phyloP scores from a whole-genome alignment of 305 asterid genomes.

The Coffea humblotiana region DNA sequence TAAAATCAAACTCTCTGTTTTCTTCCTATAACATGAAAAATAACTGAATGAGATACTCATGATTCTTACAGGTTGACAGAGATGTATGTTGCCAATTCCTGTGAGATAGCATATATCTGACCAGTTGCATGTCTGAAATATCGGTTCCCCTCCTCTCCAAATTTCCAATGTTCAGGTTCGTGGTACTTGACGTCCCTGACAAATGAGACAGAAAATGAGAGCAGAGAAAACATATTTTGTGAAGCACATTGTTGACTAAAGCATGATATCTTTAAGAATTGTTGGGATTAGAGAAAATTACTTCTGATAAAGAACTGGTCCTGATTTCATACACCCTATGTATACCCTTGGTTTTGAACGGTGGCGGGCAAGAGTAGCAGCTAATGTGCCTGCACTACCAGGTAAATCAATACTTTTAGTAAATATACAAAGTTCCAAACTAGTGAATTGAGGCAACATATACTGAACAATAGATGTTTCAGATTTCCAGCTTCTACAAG shows the following conservation, averaged over 20 bases:
- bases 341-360: constrained; percentile 66
- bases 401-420: not conserved
- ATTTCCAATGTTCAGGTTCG: constrained; percentile 80
- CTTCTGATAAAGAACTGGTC: constrained; percentile 78
- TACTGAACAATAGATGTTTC: too few species aligned
- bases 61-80: constrained; percentile 53
- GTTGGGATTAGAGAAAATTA: constrained; percentile 17
- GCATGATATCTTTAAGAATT: not conserved
- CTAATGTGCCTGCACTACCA: constrained; percentile 56
- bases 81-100: constrained; percentile 59
- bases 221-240: not conserved
- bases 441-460: not conserved
- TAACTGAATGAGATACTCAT: not conserved
- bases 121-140: constrained; percentile 88
- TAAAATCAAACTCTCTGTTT: not conserved
- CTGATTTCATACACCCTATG: constrained; percentile 89
- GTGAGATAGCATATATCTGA: constrained; percentile 75
- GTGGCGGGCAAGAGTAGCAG: constrained; percentile 64
- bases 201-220: not conserved
- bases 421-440: not conserved
- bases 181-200: constrained; percentile 59
- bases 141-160: constrained; percentile 67
- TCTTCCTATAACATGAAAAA: not conserved
- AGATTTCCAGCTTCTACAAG: not conserved
- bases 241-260: not conserved